phyloP scores from a whole-genome alignment of 345 rosid genomes.

The Salix dunnii region DNA sequence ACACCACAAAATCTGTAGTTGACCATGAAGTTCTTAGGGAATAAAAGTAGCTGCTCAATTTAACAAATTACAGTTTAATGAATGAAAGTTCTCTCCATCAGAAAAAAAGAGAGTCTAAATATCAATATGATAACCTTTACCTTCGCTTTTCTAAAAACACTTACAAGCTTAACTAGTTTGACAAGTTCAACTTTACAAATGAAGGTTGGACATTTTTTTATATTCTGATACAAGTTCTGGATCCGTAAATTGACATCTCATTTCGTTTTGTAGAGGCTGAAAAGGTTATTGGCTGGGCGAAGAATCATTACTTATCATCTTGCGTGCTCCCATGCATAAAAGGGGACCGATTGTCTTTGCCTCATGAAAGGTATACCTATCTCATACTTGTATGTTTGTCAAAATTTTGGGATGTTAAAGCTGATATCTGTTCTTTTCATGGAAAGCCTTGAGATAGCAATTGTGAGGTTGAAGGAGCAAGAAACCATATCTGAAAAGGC shows the following conservation, averaged over 20 bases:
- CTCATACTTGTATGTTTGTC: neutral
- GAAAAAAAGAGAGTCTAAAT: neutral
- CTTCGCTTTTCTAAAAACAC: neutral
- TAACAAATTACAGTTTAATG: neutral
- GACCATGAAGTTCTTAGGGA: neutral
- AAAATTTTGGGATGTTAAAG: neutral
- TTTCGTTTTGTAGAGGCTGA: constrained; percentile 63
- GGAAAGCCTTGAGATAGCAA: constrained; percentile 80
- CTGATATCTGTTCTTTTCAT: constrained; percentile 32
- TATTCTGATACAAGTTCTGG: neutral
- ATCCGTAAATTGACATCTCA: neutral
- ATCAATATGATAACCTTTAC: neutral
- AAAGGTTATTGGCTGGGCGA: constrained; percentile 95
- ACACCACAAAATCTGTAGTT: neutral
- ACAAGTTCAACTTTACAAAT: constrained; percentile 5
- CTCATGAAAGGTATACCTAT: constrained; percentile 68
- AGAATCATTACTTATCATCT: constrained; percentile 75
- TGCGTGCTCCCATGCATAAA: constrained; percentile 58
- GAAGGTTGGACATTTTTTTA: neutral
- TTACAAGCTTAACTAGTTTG: neutral
- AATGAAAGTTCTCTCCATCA: neutral
- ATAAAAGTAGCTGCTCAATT: neutral
- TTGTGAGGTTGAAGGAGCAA: constrained; percentile 75
- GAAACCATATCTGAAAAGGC: constrained; percentile 65
- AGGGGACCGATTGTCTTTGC: constrained; percentile 67